A percentile compares a stretch with the other conserved stretches of the same genome.
Evolutionary conservation across 768 basidiomycete species (phyloP).

Genomic region (Mycena chlorophos): DNA sequence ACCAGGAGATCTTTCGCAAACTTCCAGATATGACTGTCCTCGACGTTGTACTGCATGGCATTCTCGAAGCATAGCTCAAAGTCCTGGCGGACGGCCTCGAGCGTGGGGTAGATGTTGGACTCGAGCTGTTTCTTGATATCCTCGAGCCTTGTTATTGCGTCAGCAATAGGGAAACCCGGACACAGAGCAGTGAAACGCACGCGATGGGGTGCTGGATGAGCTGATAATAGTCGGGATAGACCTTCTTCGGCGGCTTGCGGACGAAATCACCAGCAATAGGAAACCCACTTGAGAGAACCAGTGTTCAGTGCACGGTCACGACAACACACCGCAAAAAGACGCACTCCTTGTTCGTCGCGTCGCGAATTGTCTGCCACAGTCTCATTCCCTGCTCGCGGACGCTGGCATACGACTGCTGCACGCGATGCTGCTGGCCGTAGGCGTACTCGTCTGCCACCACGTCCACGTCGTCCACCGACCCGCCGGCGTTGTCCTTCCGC

Average conservation of each 20-base stretch:
- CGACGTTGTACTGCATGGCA: conserved; percentile 79
- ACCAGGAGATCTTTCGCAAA: conserved; percentile 85
- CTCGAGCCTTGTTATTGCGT: conserved; percentile 44
- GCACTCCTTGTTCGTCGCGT: conserved; percentile 86
- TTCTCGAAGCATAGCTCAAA: conserved; percentile 80
- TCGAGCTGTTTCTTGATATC: conserved; percentile 85
- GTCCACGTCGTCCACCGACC: conserved; percentile 43
- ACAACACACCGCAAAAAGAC: conserved; percentile 45
- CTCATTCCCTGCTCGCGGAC: conserved; percentile 68
- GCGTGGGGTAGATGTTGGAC: conserved; percentile 53
- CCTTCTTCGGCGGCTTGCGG: conserved; percentile 66
- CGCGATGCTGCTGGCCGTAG: conserved; percentile 26
- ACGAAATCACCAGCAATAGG: conserved; percentile 65
- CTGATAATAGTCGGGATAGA: conserved; percentile 85
- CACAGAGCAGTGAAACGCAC: background rate
- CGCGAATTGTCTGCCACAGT: conserved; percentile 78
- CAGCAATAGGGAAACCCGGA: too few species aligned
- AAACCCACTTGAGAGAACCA: conserved; percentile 53
- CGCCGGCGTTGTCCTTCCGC: conserved; percentile 31
- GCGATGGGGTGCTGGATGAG: conserved; percentile 81
- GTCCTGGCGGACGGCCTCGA: conserved; percentile 68
- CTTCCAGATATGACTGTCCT: conserved; percentile 74
- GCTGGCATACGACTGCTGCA: conserved; percentile 30
- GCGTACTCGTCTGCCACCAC: conserved; percentile 37
- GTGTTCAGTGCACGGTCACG: conserved; percentile 20